These are phyloP conservation scores for Leccinum subtestaceum DNA, from an alignment of 768 basidiomycete species.

Conservation along the genomic window DNA sequence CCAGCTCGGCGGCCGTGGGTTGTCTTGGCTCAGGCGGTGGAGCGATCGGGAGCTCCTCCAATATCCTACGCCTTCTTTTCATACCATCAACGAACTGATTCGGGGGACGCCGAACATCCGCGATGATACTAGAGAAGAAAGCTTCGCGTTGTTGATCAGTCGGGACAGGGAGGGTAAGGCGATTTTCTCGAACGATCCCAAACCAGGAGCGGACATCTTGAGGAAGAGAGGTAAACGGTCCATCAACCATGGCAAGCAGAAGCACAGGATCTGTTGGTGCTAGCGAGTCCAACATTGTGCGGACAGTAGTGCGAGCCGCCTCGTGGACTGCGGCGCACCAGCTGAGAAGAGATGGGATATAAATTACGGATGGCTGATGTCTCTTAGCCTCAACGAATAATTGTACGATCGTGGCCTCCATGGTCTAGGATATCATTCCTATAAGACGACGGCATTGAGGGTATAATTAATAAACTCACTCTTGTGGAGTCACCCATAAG, in stretches of 20 bases:
- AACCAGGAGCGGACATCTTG: constrained; percentile 90
- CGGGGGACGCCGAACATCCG: constrained; percentile 71
- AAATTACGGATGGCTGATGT: constrained; percentile 93
- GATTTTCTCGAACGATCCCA: constrained; percentile 70
- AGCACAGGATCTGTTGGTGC: constrained; percentile 92
- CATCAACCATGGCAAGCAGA: constrained; percentile 86
- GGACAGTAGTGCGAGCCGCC: constrained; percentile 78
- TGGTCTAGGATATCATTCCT: constrained; percentile 48
- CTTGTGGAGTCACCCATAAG: constrained; percentile 86
- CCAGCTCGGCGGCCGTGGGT: constrained; percentile 79
- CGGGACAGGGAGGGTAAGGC: constrained; percentile 61
- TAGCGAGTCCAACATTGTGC: constrained; percentile 88
- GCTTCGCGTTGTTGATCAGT: constrained; percentile 51
- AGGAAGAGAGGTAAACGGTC: constrained; percentile 64
- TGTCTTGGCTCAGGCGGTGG: constrained; percentile 86
- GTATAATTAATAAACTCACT: constrained; percentile 44
- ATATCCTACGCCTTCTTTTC: constrained; percentile 74
- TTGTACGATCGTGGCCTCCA: constrained; percentile 91
- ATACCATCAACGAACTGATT: constrained; percentile 88
- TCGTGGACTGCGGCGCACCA: constrained; percentile 89
- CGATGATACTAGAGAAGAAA: constrained; percentile 77
- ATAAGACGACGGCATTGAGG: background rate
- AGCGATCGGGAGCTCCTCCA: constrained; percentile 85
- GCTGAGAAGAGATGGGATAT: constrained; percentile 82
- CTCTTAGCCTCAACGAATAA: constrained; percentile 96